Conservation (phyloP, 768 basidiomycete genomes). For the Mycena chlorophos region DNA sequence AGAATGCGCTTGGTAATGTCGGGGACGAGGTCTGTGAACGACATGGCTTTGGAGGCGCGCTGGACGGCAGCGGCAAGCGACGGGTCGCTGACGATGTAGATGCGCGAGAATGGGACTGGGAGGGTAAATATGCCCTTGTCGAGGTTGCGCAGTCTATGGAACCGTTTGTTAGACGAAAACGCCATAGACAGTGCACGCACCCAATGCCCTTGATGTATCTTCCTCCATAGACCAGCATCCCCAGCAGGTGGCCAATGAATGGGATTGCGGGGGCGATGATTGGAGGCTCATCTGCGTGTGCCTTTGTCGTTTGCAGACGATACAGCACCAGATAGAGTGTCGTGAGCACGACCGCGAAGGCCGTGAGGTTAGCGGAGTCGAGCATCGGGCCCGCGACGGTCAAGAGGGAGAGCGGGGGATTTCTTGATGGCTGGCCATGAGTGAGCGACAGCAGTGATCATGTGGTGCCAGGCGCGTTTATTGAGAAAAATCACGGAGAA, state of each 20-base stretch:
- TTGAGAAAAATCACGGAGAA: too few species aligned
- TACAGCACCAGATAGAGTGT: slow-evolving; percentile 2
- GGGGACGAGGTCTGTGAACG: slow-evolving; percentile 17
- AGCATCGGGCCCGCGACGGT: neutral
- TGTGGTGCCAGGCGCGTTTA: neutral
- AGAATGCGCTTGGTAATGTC: slow-evolving; percentile 13
- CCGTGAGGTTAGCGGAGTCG: neutral
- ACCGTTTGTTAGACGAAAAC: neutral
- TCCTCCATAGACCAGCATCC: slow-evolving; percentile 13
- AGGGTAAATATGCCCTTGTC: slow-evolving; percentile 16
- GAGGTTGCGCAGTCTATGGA: slow-evolving; percentile 7
- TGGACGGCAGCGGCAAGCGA: slow-evolving; percentile 16
- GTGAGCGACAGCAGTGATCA: neutral
- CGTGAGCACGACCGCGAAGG: neutral
- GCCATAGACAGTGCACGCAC: neutral
- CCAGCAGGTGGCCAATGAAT: slow-evolving; percentile 13
- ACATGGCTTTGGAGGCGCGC: slow-evolving; percentile 16
- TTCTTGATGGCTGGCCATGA: neutral
- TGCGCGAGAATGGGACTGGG: slow-evolving; percentile 15
- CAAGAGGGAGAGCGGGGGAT: neutral
- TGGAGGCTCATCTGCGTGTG: slow-evolving; percentile 11
- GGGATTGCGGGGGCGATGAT: slow-evolving; percentile 7
- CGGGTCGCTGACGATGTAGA: slow-evolving; percentile 20
- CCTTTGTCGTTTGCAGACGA: slow-evolving; percentile 1
- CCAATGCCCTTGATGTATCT: slow-evolving; percentile 15